Base-by-base conservation (phyloP, 1,284 basidiomycete genomes). In the Microbotryum lychnidis-dioicae region DNA sequence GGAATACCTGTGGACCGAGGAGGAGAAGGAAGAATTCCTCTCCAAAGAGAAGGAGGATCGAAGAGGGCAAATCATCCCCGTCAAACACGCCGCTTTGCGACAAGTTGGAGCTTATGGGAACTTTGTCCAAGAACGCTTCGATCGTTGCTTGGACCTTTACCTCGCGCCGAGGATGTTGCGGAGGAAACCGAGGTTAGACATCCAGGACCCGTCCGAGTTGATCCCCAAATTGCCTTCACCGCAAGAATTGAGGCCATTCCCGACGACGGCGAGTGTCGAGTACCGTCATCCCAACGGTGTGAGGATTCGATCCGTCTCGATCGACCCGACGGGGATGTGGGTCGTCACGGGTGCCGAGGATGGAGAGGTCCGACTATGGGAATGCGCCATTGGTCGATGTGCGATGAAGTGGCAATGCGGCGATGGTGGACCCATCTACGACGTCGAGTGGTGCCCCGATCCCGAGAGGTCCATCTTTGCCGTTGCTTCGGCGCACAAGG, bases 181-280 rank as follows among this genome's bases (percentile, higher is more conserved):
- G 27, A 87, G 92, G 69, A 80, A 87, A 62, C 84, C 82, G 68
- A 91, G 89, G 75, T 83, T 97, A 53, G 89, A 96, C 73, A 74
- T 77, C 54, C 71, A 72, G 50, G 74, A 77, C 57, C 91, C 96
- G 0, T 85, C 87, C 69, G 87, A 86, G 62, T 80, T 99, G 29
- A 86, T 98, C 56, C 96, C 96, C 48, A 93, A 97, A 77, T 80
- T 99, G n/a, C 96, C 96, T 0, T 88, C 87, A 67, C 93, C 94
- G 20, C 87, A 80, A 72, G 94, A 91, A 73, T 79, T 99, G 57
- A 85, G 87, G 62, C 96, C 96, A 2, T 99, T 97, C 87, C 96
- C 96, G 3, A 89, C 84, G 62, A 89, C 91, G 70, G 82, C 81
- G 64, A 85, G 86, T 51, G 80, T 97, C 55, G 80, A 80, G 67